phyloP scores from a whole-genome alignment of 2,329 filamentous ascomycete genomes.

The Claviceps digitariae region DNA sequence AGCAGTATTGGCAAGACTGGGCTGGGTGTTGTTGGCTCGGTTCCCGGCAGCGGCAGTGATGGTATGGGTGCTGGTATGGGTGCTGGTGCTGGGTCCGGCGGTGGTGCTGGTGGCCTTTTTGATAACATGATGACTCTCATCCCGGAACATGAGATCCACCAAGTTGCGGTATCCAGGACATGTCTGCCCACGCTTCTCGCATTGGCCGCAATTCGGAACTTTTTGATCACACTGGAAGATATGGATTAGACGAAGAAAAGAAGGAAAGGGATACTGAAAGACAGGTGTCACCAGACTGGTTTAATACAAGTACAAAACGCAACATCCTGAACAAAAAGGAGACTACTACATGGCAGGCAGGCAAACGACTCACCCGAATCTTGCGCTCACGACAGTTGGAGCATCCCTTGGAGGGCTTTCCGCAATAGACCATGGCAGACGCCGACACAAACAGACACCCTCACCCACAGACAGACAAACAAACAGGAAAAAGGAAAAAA shows the following conservation, averaged over 20 bases:
- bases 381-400: constrained; percentile 42
- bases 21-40: constrained; percentile 12
- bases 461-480: neutral
- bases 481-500: neutral
- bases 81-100: too few species aligned
- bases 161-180: constrained; percentile 43
- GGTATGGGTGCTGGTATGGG: constrained; percentile 8
- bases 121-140: constrained; percentile 42
- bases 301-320: too few species aligned
- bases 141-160: constrained; percentile 43
- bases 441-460: too few species aligned
- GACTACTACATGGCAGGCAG: too few species aligned
- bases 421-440: constrained; percentile 39
- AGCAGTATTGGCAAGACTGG: constrained; percentile 1
- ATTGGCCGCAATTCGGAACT: constrained; percentile 39
- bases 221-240: constrained; percentile 36
- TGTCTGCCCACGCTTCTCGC: constrained; percentile 34
- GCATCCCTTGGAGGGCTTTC: constrained; percentile 43
- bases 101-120: constrained; percentile 31
- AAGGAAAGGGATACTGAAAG: neutral
- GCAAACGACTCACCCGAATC: constrained; percentile 32
- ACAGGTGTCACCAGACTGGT: neutral
- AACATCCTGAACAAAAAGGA: too few species aligned
- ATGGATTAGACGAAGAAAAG: neutral
- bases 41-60: constrained; percentile 9